Base-by-base conservation (phyloP, 2,329 filamentous ascomycete species). In the Didymella exigua region DNA sequence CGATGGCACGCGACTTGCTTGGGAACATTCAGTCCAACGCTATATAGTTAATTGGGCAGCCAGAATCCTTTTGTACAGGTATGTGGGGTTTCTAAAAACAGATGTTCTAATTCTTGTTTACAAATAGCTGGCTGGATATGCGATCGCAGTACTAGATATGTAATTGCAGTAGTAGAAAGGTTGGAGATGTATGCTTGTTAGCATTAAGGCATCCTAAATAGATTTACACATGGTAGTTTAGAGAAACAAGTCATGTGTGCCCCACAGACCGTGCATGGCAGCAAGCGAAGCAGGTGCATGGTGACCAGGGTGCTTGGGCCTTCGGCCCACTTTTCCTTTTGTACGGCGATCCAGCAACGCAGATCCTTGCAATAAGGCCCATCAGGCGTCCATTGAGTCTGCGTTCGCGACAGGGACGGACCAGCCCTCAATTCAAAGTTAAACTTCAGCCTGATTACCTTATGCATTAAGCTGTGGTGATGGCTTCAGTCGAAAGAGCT, bases 21-120 rank as follows among this genome's bases (percentile, higher is more conserved):
- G 44, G 48, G 7, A 49, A 59, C 8, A 46, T 23, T 14, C 14
- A 56, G 52, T 59, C 52, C 36, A 56, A 51, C 48, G 31, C 53
- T 27, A 61, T 30, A 30, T 30, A 30, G 29, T 30, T 13, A 10
- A 10, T 5, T 13, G 29, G 29, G 29, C 10, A 10, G 13, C 29
- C 29, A 30, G 10, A 30, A 30, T 26, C 9, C 24, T 9, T 26
- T 26, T 5, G 24, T 26, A 9, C 5, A 3, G 29, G 4, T 14
- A 7, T 5, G 13, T 30, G 29, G 7, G 29, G 29, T 7, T 13
- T 10, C 13, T 10, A 10, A 8, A 30, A 30, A 30, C 13, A 13
- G 13, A 10, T 30, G 10, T 5, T 13, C 8, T 30, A 14, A 26
- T 26, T 9, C 9, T 26, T 26, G 24, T 30, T 11, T 13, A 30